Percentiles rank a stretch among this genome's conserved stretches.
These are phyloP conservation scores for Coniochaeta sp. DNA, from an alignment of 2,329 filamentous ascomycete genomes.

Conservation along the genomic window DNA sequence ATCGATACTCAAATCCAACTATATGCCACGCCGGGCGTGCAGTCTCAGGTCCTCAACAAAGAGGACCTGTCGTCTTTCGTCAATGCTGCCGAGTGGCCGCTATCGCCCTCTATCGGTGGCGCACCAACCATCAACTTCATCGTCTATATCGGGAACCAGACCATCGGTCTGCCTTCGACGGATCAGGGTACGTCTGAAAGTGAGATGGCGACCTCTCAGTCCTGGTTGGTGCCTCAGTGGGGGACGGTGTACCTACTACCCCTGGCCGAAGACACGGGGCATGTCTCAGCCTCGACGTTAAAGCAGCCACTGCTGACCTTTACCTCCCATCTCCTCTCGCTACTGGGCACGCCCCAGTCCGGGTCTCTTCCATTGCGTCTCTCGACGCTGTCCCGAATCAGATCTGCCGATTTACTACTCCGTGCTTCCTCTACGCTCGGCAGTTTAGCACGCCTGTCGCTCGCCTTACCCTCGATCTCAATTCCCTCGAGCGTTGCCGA, in stretches of 20 bases:
- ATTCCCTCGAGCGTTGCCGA: slow-evolving; percentile 83
- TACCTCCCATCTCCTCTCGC: slow-evolving; percentile 78
- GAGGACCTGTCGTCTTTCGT: slow-evolving; percentile 91
- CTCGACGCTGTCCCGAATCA: slow-evolving; percentile 76
- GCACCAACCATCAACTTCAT: slow-evolving; percentile 96
- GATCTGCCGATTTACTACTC: slow-evolving; percentile 75
- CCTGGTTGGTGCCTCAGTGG: slow-evolving; percentile 96
- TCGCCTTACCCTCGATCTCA: slow-evolving; percentile 79
- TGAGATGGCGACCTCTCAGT: slow-evolving; percentile 44
- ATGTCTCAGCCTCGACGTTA: slow-evolving; percentile 58
- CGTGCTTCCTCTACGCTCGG: slow-evolving; percentile 90
- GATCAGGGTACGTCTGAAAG: slow-evolving; percentile 19
- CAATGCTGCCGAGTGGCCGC: slow-evolving; percentile 95
- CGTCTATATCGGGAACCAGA: slow-evolving; percentile 76
- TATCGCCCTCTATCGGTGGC: slow-evolving; percentile 86
- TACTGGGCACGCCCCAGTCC: slow-evolving; percentile 76
- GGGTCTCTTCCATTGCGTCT: slow-evolving; percentile 81
- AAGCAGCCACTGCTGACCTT: slow-evolving; percentile 82
- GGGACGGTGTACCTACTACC: slow-evolving; percentile 60
- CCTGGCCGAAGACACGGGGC: slow-evolving; percentile 30
- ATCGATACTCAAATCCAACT: slow-evolving; percentile 95
- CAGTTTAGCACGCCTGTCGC: slow-evolving; percentile 79
- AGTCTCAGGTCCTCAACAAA: slow-evolving; percentile 61
- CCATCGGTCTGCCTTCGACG: slow-evolving; percentile 41
- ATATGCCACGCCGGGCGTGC: slow-evolving; percentile 67